Conservation (phyloP, 306 rosid genomes). For the Sicyos baderoa region DNA sequence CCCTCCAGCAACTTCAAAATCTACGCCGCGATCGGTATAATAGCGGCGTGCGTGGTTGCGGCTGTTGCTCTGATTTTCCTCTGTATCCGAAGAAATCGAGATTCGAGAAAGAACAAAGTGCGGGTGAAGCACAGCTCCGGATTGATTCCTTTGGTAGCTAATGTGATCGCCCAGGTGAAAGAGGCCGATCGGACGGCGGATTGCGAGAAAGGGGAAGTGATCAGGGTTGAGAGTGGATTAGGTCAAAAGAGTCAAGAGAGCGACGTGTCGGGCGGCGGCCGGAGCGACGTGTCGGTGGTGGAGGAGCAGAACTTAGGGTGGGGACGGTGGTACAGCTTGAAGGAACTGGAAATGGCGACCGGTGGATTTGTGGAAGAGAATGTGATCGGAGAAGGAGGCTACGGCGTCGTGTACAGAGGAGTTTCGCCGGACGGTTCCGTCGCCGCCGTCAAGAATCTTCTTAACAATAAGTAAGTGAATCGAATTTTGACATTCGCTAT, state of each 20-base stretch:
- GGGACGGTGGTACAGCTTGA: slow-evolving; percentile 86
- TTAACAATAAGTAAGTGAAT: slow-evolving; percentile 70
- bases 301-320: slow-evolving; percentile 67
- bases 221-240: slow-evolving; percentile 23
- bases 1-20: slow-evolving; percentile 40
- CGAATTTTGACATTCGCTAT: background rate
- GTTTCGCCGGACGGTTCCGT: slow-evolving; percentile 58
- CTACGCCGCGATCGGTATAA: slow-evolving; percentile 37
- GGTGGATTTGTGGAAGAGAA: slow-evolving; percentile 56
- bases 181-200: slow-evolving; percentile 29
- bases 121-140: slow-evolving; percentile 72
- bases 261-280: slow-evolving; percentile 41
- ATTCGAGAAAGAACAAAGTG: slow-evolving; percentile 29
- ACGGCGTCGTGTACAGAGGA: slow-evolving; percentile 81
- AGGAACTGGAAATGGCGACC: slow-evolving; percentile 67
- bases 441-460: slow-evolving; percentile 90
- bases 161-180: slow-evolving; percentile 67
- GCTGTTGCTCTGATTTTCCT: slow-evolving; percentile 38
- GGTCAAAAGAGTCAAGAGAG: slow-evolving; percentile 32
- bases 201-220: slow-evolving; percentile 20
- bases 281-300: slow-evolving; percentile 41
- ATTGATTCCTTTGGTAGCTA: slow-evolving; percentile 58
- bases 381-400: slow-evolving; percentile 95
- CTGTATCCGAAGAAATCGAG: slow-evolving; percentile 39
- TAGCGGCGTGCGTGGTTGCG: slow-evolving; percentile 28